Percentiles rank a stretch among this genome's conserved stretches.
phyloP scores from a whole-genome alignment of 2,329 filamentous ascomycete genomes.

The Talaromyces piceae region DNA sequence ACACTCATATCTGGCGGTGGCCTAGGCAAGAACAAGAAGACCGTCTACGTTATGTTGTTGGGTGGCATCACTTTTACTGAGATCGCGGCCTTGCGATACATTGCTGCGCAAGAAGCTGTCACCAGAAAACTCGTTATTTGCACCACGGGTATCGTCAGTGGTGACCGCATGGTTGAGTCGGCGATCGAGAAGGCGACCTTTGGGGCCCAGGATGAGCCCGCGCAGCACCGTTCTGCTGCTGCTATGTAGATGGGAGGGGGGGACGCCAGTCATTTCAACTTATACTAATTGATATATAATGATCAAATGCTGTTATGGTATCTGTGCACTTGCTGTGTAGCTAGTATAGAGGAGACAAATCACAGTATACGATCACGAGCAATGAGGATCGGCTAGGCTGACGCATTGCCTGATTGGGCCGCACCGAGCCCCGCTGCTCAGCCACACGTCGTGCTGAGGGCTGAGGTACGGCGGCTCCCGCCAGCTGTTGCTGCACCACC shows the following conservation, averaged over 20 bases:
- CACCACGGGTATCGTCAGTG: conserved; percentile 84
- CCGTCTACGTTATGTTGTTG: conserved; percentile 90
- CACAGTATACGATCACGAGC: background rate
- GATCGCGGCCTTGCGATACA: conserved; percentile 85
- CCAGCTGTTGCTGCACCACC: no score
- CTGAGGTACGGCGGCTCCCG: no score
- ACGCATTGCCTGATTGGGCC: background rate
- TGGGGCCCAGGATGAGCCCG: conserved; percentile 23
- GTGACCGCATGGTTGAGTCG: conserved; percentile 79
- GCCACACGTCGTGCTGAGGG: conserved; percentile 7
- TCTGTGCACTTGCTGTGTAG: no score
- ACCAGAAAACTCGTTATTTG: conserved; percentile 74
- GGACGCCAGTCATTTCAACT: background rate
- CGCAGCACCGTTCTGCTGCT: background rate
- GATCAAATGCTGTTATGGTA: no score
- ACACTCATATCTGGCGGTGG: conserved; percentile 61
- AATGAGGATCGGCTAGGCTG: background rate
- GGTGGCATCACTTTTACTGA: conserved; percentile 97
- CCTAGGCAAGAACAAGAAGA: conserved; percentile 59
- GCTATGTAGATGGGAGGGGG: background rate
- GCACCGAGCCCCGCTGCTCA: conserved; percentile 10
- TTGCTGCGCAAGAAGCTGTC: conserved; percentile 70
- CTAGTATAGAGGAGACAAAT: no score
- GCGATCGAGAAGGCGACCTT: conserved; percentile 68
- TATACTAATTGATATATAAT: background rate